Conservation (phyloP, 164 flowering plant species). For the Sextonia rubra region DNA sequence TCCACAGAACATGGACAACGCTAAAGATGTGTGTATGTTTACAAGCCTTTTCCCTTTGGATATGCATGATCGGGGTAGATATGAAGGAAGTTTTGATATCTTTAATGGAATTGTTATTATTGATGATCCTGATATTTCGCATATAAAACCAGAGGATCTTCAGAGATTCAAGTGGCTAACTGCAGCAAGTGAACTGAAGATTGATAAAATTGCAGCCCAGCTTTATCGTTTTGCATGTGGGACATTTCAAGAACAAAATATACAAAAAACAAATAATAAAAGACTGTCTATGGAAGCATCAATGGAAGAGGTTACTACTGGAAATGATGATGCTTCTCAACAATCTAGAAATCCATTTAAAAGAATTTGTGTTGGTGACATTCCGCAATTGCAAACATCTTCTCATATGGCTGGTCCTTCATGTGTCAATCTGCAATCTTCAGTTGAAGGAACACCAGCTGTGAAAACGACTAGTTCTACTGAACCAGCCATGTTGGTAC, state of each 20-base stretch:
- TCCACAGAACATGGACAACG: not conserved
- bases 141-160: conserved; percentile 10
- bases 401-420: conserved; percentile 2
- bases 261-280: not conserved
- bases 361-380: conserved; percentile 2
- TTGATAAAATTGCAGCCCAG: conserved; percentile 8
- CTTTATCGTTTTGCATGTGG: not conserved
- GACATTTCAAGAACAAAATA: no score
- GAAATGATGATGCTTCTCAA: conserved; percentile 10
- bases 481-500: conserved; percentile 13
- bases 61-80: conserved; percentile 10
- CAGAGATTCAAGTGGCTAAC: conserved; percentile 14
- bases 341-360: not conserved
- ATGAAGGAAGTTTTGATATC: conserved; percentile 3
- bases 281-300: not conserved
- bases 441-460: not conserved
- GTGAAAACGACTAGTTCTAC: not conserved
- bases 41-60: conserved; percentile 12
- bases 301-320: conserved; percentile 3
- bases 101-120: conserved; percentile 13
- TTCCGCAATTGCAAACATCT: not conserved
- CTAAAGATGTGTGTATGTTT: conserved; percentile 14
- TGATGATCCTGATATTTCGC: conserved; percentile 11
- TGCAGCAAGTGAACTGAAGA: conserved; percentile 9
- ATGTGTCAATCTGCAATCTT: not conserved